These are phyloP conservation scores for Euclidium syriacum DNA, from an alignment of 345 rosid species.

Conservation along the genomic window DNA sequence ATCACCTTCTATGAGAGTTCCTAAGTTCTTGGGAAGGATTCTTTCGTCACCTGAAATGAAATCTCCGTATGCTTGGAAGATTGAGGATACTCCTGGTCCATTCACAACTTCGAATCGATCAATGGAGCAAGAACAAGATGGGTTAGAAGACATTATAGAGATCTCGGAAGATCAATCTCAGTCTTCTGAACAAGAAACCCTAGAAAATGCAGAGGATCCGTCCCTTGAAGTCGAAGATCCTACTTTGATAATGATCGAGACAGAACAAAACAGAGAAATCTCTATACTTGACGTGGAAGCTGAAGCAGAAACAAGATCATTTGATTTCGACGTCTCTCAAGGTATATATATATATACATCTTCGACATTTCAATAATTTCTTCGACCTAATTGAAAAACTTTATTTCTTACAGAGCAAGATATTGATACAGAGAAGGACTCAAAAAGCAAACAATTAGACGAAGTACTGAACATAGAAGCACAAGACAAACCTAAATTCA, in stretches of 20 bases:
- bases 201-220: constrained; percentile 19
- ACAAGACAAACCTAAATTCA: constrained; percentile 45
- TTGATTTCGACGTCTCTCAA: constrained; percentile 11
- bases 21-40: constrained; percentile 48
- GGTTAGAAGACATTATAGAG: constrained; percentile 17
- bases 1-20: constrained; percentile 7
- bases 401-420: too few species aligned
- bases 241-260: not conserved
- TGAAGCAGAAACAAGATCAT: too few species aligned
- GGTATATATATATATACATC: too few species aligned
- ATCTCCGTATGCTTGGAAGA: constrained; percentile 26
- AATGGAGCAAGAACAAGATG: constrained; percentile 24
- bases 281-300: constrained; percentile 5
- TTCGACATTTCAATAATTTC: too few species aligned
- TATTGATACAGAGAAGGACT: not conserved
- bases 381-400: too few species aligned
- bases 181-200: constrained; percentile 9
- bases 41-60: constrained; percentile 60
- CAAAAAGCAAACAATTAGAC: constrained; percentile 14
- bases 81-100: constrained; percentile 17
- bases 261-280: constrained; percentile 15
- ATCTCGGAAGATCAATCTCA: constrained; percentile 24
- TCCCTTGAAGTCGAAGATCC: not conserved
- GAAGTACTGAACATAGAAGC: constrained; percentile 34
- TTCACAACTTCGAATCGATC: constrained; percentile 16